phyloP scores from a whole-genome alignment of 2,329 filamentous ascomycete species.

The Teratosphaeria nubilosa region DNA sequence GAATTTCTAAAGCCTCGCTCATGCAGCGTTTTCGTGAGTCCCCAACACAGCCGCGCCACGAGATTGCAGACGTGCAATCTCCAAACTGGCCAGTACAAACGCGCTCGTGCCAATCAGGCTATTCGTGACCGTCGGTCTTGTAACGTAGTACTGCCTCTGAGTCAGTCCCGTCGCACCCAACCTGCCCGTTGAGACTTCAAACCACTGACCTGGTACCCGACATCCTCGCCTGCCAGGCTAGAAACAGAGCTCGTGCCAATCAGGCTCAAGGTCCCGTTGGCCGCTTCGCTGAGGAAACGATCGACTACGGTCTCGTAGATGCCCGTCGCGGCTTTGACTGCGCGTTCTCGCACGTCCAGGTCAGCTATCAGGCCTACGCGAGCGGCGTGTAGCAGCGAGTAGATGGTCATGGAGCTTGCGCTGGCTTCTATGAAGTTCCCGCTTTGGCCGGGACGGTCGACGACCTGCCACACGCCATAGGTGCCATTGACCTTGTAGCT shows the following conservation, averaged over 20 bases:
- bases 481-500: conserved; percentile 8
- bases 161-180: conserved; percentile 1
- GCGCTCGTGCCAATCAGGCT: conserved; percentile 32
- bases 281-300: conserved; percentile 33
- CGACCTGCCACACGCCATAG: conserved; percentile 47
- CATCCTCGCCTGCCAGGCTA: conserved; percentile 37
- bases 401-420: conserved; percentile 48
- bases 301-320: conserved; percentile 40
- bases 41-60: too few species aligned
- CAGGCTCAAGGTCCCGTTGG: conserved; percentile 33
- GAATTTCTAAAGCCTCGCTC: neutral
- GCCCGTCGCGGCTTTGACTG: conserved; percentile 35
- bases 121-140: conserved; percentile 28
- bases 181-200: neutral
- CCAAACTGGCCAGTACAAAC: conserved; percentile 32
- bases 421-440: conserved; percentile 54
- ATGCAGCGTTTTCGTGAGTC: too few species aligned
- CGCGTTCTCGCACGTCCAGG: conserved; percentile 17
- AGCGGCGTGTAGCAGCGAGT: conserved; percentile 41
- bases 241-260: conserved; percentile 41
- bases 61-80: conserved; percentile 13
- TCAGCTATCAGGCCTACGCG: conserved; percentile 28
- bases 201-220: conserved; percentile 38
- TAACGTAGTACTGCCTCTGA: conserved; percentile 33
- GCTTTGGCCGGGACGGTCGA: conserved; percentile 37